phyloP scores from a whole-genome alignment of 202 grass and related monocot species.

The Elaeis oleifera region DNA sequence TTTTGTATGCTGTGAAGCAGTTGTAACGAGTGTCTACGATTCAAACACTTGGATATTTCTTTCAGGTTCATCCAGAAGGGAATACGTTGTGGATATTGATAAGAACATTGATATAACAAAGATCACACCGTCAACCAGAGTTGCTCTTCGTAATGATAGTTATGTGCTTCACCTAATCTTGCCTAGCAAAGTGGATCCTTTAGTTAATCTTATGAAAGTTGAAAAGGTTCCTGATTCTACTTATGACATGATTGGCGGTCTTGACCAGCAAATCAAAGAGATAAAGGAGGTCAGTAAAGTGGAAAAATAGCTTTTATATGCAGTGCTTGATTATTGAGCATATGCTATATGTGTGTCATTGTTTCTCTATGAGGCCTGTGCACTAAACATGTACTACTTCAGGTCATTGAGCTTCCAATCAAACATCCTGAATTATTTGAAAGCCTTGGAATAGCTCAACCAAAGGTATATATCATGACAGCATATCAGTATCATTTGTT shows the following conservation, averaged over 20 bases:
- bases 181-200: constrained; percentile 95
- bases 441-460: constrained; percentile 96
- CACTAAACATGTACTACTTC: constrained; percentile 7
- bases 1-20: not conserved
- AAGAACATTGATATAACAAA: constrained; percentile 98
- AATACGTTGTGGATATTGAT: constrained; percentile 94
- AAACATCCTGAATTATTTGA: constrained; percentile 98
- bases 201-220: constrained; percentile 99
- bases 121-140: constrained; percentile 92
- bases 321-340: not conserved
- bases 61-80: constrained; percentile 94
- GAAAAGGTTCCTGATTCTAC: constrained; percentile 99
- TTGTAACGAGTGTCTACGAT: not conserved
- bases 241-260: constrained; percentile 99
- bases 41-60: not conserved
- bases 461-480: constrained; percentile 53
- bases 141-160: constrained; percentile 95
- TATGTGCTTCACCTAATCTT: constrained; percentile 89
- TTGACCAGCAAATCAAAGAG: constrained; percentile 98
- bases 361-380: no score
- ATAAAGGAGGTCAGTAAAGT: constrained; percentile 80
- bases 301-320: not conserved
- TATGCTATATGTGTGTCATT: no score
- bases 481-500: not conserved
- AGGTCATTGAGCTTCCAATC: constrained; percentile 99